Conservation (phyloP, 1,284 basidiomycete genomes). For the Cryptococcus neoformans region DNA sequence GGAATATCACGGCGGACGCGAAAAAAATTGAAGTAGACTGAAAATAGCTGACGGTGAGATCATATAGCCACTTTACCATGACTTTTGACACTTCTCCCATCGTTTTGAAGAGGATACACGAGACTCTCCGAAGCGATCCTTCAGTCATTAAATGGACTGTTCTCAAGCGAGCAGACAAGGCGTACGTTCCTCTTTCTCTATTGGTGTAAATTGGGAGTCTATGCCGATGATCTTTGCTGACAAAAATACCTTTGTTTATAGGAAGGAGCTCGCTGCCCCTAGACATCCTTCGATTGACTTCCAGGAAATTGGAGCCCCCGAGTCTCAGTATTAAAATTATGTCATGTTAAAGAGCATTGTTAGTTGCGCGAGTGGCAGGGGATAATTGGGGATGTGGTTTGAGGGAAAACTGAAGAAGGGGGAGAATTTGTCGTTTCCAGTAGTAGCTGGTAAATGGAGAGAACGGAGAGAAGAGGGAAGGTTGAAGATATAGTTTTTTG, state of each 20-base stretch:
- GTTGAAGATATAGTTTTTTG: neutral
- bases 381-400: too few species aligned
- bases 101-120: conserved; percentile 41
- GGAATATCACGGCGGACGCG: neutral
- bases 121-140: conserved; percentile 44
- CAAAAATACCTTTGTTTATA: neutral
- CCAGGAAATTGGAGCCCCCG: conserved; percentile 4
- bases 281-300: conserved; percentile 14
- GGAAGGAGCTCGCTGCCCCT: conserved; percentile 18
- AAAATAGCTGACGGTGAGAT: neutral
- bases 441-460: too few species aligned
- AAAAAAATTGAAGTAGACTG: neutral
- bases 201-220: neutral
- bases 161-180: conserved; percentile 34
- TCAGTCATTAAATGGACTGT: conserved; percentile 36
- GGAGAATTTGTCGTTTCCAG: too few species aligned
- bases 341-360: neutral
- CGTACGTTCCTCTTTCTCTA: conserved; percentile 24
- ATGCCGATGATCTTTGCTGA: neutral
- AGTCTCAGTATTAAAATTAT: neutral
- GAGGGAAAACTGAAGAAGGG: too few species aligned
- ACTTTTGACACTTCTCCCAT: conserved; percentile 48
- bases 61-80: conserved; percentile 46
- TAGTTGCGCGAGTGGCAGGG: neutral
- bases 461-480: too few species aligned